A percentile compares a stretch with the other conserved stretches of the same genome.
Conservation (phyloP, 2,329 filamentous ascomycete species). For the Ploettnerulaceae sp. region DNA sequence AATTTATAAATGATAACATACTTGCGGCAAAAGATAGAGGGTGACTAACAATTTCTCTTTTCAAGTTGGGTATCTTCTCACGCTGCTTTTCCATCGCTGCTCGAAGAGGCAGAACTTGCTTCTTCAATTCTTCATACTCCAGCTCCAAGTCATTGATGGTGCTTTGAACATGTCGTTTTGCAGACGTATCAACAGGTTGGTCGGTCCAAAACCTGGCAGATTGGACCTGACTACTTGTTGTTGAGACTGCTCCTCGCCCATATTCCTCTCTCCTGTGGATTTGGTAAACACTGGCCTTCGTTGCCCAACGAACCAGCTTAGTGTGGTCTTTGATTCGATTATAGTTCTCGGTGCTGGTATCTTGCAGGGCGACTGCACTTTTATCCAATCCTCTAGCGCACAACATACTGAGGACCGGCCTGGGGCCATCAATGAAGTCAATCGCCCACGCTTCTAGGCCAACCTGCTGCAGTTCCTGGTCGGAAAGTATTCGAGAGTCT, state of each 20-base stretch:
- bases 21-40: neutral
- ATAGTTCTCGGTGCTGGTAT: constrained; percentile 64
- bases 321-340: constrained; percentile 54
- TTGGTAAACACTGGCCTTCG: constrained; percentile 57
- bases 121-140: constrained; percentile 29
- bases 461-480: constrained; percentile 48
- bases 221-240: constrained; percentile 56
- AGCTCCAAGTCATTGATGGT: constrained; percentile 37
- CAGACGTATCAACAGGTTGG: constrained; percentile 64
- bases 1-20: neutral
- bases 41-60: constrained; percentile 39
- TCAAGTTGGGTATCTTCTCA: constrained; percentile 19
- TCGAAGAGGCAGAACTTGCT: constrained; percentile 15
- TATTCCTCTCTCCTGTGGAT: constrained; percentile 75
- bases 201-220: constrained; percentile 69
- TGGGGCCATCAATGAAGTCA: constrained; percentile 75
- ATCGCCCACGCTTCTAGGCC: constrained; percentile 78
- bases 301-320: constrained; percentile 62
- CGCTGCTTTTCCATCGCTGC: constrained; percentile 36
- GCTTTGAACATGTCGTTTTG: constrained; percentile 56
- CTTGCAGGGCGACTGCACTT: constrained; percentile 58
- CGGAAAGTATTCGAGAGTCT: constrained; percentile 49
- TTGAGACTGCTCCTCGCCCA: constrained; percentile 67
- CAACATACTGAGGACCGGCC: constrained; percentile 80
- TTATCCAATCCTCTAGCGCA: constrained; percentile 68